Conservation (phyloP, 192 early-diverging fungal genomes). For the Coemansia aciculifera region DNA sequence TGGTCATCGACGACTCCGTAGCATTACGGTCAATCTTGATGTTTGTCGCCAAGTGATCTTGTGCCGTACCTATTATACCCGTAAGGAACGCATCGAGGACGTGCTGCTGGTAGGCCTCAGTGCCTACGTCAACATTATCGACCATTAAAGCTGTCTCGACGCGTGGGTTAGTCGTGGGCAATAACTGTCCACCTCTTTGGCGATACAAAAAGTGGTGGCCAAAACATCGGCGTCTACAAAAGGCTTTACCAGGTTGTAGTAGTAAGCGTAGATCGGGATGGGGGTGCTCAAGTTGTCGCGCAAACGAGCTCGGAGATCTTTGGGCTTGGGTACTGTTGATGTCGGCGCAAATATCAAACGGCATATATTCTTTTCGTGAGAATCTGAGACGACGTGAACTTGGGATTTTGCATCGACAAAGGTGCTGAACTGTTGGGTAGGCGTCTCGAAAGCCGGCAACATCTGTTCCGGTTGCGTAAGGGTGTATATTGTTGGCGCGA, state of each 20-base stretch:
- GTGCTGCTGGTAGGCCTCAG: slow-evolving; percentile 49
- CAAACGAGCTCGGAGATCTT: slow-evolving; percentile 10
- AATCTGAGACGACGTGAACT: background rate
- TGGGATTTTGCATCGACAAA: too few relatives aligned
- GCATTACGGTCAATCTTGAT: slow-evolving; percentile 42
- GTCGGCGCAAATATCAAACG: slow-evolving; percentile 21
- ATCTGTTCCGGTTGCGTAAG: too few relatives aligned
- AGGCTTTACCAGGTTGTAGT: slow-evolving; percentile 16
- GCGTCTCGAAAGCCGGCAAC: too few relatives aligned
- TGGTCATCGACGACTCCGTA: slow-evolving; percentile 36
- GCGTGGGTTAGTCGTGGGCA: slow-evolving; percentile 36
- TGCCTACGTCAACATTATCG: slow-evolving; percentile 18
- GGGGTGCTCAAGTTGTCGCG: slow-evolving; percentile 1
- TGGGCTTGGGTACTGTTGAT: slow-evolving; percentile 8
- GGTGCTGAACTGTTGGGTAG: too few relatives aligned
- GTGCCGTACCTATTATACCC: slow-evolving; percentile 36
- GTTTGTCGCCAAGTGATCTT: slow-evolving; percentile 22
- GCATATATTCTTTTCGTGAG: slow-evolving; percentile 32
- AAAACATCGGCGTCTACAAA: slow-evolving; percentile 17
- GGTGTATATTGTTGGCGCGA: too few relatives aligned
- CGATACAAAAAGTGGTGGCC: slow-evolving; percentile 24
- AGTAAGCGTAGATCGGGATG: slow-evolving; percentile 37
- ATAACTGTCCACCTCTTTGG: slow-evolving; percentile 40
- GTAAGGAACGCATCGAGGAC: slow-evolving; percentile 42
- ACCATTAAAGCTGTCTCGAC: slow-evolving; percentile 35